Conservation (phyloP, 352 stramenopile species). For the Pythium dissimile region DNA sequence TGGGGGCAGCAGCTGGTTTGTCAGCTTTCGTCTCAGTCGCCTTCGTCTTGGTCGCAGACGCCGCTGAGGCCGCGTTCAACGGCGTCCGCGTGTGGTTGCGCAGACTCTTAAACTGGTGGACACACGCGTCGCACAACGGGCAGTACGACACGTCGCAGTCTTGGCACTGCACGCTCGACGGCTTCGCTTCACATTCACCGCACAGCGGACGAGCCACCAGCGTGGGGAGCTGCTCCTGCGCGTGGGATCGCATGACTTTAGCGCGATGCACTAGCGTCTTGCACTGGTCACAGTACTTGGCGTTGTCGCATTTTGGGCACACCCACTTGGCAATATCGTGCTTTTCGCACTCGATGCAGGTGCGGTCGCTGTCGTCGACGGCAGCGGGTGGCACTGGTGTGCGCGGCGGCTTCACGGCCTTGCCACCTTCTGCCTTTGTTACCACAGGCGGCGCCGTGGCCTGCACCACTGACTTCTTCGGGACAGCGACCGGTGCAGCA, state of each 20-base stretch:
- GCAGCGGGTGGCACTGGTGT: neutral
- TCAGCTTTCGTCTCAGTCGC: conserved; percentile 9
- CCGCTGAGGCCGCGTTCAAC: neutral
- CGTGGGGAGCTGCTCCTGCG: conserved; percentile 34
- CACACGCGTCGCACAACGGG: conserved; percentile 43
- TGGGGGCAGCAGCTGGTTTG: neutral
- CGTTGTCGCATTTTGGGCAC: conserved; percentile 54
- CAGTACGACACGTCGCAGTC: conserved; percentile 65
- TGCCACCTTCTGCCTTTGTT: neutral
- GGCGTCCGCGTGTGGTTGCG: conserved; percentile 36
- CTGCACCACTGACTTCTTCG: conserved; percentile 4
- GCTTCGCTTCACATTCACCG: conserved; percentile 45
- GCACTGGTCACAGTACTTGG: conserved; percentile 63
- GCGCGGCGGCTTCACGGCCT: neutral
- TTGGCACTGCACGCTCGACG: conserved; percentile 39
- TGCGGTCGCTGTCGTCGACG: conserved; percentile 21
- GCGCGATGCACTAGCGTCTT: conserved; percentile 49
- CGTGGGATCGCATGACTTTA: conserved; percentile 64
- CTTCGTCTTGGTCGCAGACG: conserved; percentile 10
- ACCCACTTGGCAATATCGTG: conserved; percentile 36
- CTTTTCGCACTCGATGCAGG: conserved; percentile 68
- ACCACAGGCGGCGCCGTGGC: neutral
- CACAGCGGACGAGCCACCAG: conserved; percentile 29
- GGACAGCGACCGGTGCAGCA: neutral
- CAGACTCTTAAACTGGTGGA: conserved; percentile 77